Percentiles rank a stretch among this genome's conserved stretches.
phyloP scores from a whole-genome alignment of 192 early-diverging fungal genomes.

The Linnemannia exigua region DNA sequence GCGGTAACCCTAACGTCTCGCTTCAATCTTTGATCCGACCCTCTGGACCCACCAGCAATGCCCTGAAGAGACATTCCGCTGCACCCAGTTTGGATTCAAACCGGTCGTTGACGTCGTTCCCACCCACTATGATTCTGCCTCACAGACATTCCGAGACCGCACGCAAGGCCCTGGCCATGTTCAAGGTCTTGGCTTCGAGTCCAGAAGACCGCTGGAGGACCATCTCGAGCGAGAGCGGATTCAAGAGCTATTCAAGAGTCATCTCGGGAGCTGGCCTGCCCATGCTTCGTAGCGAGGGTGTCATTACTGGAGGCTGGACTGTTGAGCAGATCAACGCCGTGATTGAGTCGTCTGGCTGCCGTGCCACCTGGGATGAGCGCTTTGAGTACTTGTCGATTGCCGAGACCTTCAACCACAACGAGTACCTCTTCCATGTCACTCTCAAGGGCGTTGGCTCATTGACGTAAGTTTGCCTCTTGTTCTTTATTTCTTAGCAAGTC shows the following conservation, averaged over 20 bases:
- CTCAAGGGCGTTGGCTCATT: constrained; percentile 55
- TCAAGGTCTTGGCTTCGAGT: constrained; percentile 60
- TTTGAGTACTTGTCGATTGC: constrained; percentile 63
- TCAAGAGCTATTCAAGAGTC: constrained; percentile 63
- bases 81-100: constrained; percentile 46
- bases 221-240: constrained; percentile 57
- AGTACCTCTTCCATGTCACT: constrained; percentile 60
- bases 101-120: constrained; percentile 24
- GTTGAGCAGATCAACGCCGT: constrained; percentile 67
- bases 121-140: constrained; percentile 36
- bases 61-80: constrained; percentile 43
- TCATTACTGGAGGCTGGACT: constrained; percentile 64
- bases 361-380: constrained; percentile 66
- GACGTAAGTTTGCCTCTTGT: constrained; percentile 32
- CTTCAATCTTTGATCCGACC: constrained; percentile 36
- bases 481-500: background rate
- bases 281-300: constrained; percentile 65
- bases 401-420: constrained; percentile 66
- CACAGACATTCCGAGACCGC: constrained; percentile 55
- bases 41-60: constrained; percentile 25
- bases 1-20: constrained; percentile 52
- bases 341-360: constrained; percentile 60
- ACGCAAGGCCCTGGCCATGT: constrained; percentile 56
- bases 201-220: constrained; percentile 64
- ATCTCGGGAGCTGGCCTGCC: constrained; percentile 59